These are phyloP conservation scores for Talaromyces sp. DNA, from an alignment of 2,329 filamentous ascomycete species.

Conservation along the genomic window DNA sequence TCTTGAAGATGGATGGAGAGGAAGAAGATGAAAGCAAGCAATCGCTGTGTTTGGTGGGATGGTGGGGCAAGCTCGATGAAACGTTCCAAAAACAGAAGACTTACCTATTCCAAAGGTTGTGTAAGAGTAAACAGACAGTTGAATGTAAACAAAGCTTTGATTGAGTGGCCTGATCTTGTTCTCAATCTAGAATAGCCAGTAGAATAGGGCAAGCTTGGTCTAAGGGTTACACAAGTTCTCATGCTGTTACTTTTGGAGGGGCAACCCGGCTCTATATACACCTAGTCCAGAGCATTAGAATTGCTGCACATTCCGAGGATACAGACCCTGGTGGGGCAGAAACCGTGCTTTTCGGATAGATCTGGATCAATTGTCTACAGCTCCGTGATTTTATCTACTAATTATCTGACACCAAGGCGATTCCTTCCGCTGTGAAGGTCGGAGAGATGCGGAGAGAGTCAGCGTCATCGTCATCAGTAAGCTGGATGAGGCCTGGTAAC, in stretches of 20 bases:
- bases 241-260: constrained; percentile 1
- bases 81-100: constrained; percentile 15
- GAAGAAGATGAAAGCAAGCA: background rate
- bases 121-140: background rate
- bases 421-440: constrained; percentile 37
- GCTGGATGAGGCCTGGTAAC: constrained; percentile 1
- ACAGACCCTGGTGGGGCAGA: constrained; percentile 36
- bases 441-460: constrained; percentile 27
- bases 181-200: background rate
- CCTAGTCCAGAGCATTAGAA: background rate
- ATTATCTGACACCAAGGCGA: constrained; percentile 27
- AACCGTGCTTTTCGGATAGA: constrained; percentile 21
- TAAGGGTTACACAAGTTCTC: background rate
- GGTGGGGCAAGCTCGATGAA: constrained; percentile 22
- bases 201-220: background rate
- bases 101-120: background rate
- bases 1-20: background rate
- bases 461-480: background rate
- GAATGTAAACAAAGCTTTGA: background rate
- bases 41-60: constrained; percentile 19
- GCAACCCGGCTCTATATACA: constrained; percentile 5
- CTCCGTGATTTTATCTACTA: constrained; percentile 8
- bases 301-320: constrained; percentile 30
- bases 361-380: constrained; percentile 5
- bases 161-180: background rate